These are phyloP conservation scores for Cairneyella variabilis DNA, from an alignment of 495 filamentous ascomycete species.

Conservation along the genomic window DNA sequence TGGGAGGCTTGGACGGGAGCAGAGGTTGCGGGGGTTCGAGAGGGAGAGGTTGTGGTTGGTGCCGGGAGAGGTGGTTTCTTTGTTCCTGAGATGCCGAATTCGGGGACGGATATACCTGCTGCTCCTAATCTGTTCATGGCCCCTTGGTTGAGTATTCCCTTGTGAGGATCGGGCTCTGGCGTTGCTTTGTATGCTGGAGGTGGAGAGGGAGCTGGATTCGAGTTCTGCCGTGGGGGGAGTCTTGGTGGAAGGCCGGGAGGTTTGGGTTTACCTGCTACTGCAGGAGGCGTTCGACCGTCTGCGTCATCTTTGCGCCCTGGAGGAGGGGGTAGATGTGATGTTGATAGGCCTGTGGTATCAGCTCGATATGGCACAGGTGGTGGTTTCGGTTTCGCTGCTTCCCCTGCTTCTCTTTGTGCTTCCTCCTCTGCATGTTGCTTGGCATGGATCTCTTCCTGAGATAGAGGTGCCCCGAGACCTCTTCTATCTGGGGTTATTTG, in stretches of 20 bases:
- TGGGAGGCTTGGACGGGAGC: constrained; percentile 27
- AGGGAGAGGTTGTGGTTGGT: constrained; percentile 10
- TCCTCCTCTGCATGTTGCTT: constrained; percentile 38
- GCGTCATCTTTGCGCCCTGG: constrained; percentile 54
- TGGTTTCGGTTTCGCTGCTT: constrained; percentile 39
- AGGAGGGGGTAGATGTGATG: constrained; percentile 66
- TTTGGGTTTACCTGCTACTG: constrained; percentile 27
- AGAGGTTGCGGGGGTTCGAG: constrained; percentile 13
- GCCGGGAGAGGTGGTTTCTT: constrained; percentile 17
- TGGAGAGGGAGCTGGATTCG: constrained; percentile 42
- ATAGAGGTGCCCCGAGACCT: constrained; percentile 46
- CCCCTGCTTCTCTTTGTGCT: constrained; percentile 33
- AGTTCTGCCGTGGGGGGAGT: constrained; percentile 65
- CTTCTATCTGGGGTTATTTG: constrained; percentile 43
- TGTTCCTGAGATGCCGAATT: constrained; percentile 62
- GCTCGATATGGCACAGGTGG: constrained; percentile 62
- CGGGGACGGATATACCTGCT: constrained; percentile 81
- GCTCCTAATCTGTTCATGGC: constrained; percentile 64
- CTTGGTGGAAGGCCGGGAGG: constrained; percentile 63
- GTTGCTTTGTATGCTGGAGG: constrained; percentile 46
- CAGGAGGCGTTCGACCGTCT: constrained; percentile 27
- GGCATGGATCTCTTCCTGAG: constrained; percentile 36
- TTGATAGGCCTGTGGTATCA: constrained; percentile 69
- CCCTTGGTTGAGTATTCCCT: constrained; percentile 59
- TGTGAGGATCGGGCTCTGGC: constrained; percentile 29